phyloP scores from a whole-genome alignment of 495 filamentous ascomycete genomes.

The Hypoxylon cercidicola region DNA sequence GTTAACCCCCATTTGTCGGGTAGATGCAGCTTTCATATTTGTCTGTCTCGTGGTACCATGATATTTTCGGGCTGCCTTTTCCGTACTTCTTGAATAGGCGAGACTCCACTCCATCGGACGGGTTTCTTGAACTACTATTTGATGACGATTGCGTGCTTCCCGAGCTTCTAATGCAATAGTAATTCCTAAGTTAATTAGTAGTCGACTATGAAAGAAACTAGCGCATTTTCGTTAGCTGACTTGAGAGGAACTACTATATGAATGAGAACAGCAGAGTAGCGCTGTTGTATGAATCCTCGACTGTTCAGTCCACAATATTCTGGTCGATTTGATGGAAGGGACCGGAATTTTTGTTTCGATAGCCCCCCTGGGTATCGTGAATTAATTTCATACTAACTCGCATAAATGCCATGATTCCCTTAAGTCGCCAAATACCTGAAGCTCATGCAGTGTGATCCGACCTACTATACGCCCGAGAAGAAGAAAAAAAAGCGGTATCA shows the following conservation, averaged over 20 bases:
- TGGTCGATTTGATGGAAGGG: neutral
- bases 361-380: slow-evolving; percentile 32
- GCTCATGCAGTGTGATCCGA: slow-evolving; percentile 27
- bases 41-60: neutral
- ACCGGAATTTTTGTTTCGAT: neutral
- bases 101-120: slow-evolving; percentile 32
- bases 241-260: neutral
- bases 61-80: slow-evolving; percentile 17
- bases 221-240: neutral
- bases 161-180: slow-evolving; percentile 14
- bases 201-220: neutral
- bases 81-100: slow-evolving; percentile 27
- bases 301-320: neutral
- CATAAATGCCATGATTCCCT: slow-evolving; percentile 29
- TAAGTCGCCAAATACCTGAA: slow-evolving; percentile 12
- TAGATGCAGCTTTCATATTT: too few relatives aligned
- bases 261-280: neutral
- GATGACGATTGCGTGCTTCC: slow-evolving; percentile 35
- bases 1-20: neutral
- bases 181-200: neutral
- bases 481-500: slow-evolving; percentile 37
- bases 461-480: slow-evolving; percentile 31
- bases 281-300: neutral
- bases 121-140: slow-evolving; percentile 26
- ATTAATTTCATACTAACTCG: slow-evolving; percentile 34